Percentiles rank a stretch among this genome's conserved stretches.
These are phyloP conservation scores for Aspergillus nomiae DNA, from an alignment of 2,329 filamentous ascomycete species.

Conservation along the genomic window DNA sequence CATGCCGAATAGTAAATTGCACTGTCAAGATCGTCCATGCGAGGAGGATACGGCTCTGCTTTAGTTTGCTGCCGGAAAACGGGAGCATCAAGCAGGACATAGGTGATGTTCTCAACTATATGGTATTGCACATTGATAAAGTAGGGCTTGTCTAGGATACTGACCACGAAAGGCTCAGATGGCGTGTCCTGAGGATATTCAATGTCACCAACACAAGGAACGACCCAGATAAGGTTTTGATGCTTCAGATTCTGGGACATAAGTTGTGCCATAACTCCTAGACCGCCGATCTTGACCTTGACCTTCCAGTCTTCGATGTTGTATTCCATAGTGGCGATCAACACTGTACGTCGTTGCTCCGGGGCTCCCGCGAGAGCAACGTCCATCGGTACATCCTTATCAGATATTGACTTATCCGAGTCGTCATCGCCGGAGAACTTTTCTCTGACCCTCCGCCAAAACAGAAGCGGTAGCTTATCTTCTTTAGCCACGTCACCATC, in stretches of 20 bases:
- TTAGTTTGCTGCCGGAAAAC: slow-evolving; percentile 67
- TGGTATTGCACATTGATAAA: slow-evolving; percentile 67
- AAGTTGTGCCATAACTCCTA: slow-evolving; percentile 70
- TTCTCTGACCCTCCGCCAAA: slow-evolving; percentile 35
- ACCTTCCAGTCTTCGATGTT: slow-evolving; percentile 70
- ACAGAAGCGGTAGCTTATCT: slow-evolving; percentile 38
- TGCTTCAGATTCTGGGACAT: slow-evolving; percentile 69
- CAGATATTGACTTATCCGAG: slow-evolving; percentile 31
- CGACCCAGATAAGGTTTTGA: slow-evolving; percentile 66
- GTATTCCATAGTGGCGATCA: slow-evolving; percentile 73
- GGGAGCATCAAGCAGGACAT: slow-evolving; percentile 66
- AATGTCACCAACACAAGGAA: slow-evolving; percentile 64
- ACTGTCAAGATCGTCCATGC: slow-evolving; percentile 70
- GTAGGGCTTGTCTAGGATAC: slow-evolving; percentile 62
- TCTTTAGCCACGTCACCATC: slow-evolving; percentile 56
- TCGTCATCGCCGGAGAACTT: slow-evolving; percentile 32
- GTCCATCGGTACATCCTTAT: slow-evolving; percentile 36
- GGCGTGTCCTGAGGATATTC: slow-evolving; percentile 63
- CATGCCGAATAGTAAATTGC: slow-evolving; percentile 71
- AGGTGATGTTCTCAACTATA: slow-evolving; percentile 65
- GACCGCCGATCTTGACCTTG: slow-evolving; percentile 71
- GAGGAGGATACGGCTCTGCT: slow-evolving; percentile 65
- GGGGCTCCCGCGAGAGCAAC: slow-evolving; percentile 35
- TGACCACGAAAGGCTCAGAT: slow-evolving; percentile 64
- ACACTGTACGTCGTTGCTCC: slow-evolving; percentile 52